These are phyloP conservation scores for Kickxella alabastrina DNA, from an alignment of 192 early-diverging fungal genomes.

Conservation along the genomic window DNA sequence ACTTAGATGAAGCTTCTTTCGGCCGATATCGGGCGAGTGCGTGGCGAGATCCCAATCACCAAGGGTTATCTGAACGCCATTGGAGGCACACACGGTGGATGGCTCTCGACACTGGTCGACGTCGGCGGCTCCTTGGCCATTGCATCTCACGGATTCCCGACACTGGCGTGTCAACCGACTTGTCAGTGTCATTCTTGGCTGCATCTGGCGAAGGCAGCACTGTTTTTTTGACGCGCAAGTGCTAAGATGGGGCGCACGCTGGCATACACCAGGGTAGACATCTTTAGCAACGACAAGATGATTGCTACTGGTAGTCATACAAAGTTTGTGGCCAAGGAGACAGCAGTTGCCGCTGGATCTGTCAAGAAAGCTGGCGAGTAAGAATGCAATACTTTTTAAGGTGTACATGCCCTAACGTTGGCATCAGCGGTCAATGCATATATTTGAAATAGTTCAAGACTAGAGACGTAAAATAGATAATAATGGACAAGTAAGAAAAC, in stretches of 20 bases:
- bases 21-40: constrained; percentile 35
- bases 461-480: too few relatives aligned
- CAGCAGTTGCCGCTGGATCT: constrained; percentile 1
- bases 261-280: constrained; percentile 50
- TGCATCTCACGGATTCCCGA: constrained; percentile 35
- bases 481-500: too few relatives aligned
- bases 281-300: constrained; percentile 37
- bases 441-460: too few relatives aligned
- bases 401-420: too few relatives aligned
- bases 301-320: constrained; percentile 52
- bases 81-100: constrained; percentile 53
- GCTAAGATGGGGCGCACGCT: constrained; percentile 48
- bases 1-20: constrained; percentile 31
- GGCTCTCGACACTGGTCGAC: constrained; percentile 50
- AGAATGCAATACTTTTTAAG: too few relatives aligned
- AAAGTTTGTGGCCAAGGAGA: constrained; percentile 37
- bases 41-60: constrained; percentile 24
- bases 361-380: too few relatives aligned
- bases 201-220: constrained; percentile 41
- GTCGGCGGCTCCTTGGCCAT: constrained; percentile 50
- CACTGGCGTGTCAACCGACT: constrained; percentile 50
- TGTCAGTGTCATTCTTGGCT: constrained; percentile 49
- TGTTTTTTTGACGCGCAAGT: constrained; percentile 41
- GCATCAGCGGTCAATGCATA: too few relatives aligned
- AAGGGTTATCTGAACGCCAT: constrained; percentile 30